Evolutionary conservation across 2,329 filamentous ascomycete species (phyloP), one percentile per base, ranked within the genome.

Genomic region (Grosmannia penicillata): DNA sequence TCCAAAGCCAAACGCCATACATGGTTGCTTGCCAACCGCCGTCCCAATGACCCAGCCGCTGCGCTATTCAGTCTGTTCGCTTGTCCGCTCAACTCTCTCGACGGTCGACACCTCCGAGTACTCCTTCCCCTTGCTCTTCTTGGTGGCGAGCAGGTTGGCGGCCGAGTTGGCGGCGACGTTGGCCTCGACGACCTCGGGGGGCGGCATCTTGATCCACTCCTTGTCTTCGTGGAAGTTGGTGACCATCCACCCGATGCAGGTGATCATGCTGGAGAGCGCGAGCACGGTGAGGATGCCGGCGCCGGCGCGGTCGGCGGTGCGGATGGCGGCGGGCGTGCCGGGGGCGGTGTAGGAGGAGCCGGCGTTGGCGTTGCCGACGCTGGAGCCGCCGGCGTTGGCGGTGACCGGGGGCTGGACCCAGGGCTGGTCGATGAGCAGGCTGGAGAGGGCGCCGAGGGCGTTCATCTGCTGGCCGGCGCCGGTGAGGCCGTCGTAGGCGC

Each of bases 261-360:
- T 65, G 18, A 78, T 41, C 30, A 80, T 58, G 7, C 63, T 64
- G 2, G 56, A 25, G 19, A 39, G 25, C 8, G 15, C 54, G 8
- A 76, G 37, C 3, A 72, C 56, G 11, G 81, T 86, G 37, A 64
- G 46, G 43, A 85, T 70, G 13, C 70, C 71, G 33, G 80, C 81
- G 9, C 79, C 82, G 10, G 72, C 78, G 46, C 62, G 71, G 50
- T 86, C 81, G 7, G 66, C 74, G 13, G 21, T n/a, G 33, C 57
- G 4, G 8, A 28, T 14, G 30, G 11, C 23, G 26, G n/a, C 24
- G 32, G 38, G 37, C 59, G n/a, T 15, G 15, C 36, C 36, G 8
- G 36, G 28, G 1, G 21, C 18, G 15, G 8, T n/a, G 21, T 37
- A 15, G 28, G 24, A 36, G n/a, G 40, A 39, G n/a, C 56, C 56